phyloP scores from a whole-genome alignment of 768 basidiomycete genomes.

The Boletus huronensis region DNA sequence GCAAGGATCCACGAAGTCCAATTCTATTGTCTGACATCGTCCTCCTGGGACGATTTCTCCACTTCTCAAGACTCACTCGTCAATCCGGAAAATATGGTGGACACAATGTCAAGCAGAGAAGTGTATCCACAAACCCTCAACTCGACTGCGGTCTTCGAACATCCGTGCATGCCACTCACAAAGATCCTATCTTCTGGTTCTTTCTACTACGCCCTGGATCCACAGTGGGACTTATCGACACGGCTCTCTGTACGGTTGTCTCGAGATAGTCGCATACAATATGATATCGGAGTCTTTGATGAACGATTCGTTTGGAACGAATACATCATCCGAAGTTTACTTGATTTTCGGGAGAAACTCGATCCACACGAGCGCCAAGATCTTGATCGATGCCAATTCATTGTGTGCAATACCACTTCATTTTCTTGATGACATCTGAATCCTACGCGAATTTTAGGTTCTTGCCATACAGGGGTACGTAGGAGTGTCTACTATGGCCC shows the following conservation, averaged over 20 bases:
- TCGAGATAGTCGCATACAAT: conserved; percentile 41
- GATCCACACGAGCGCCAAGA: conserved; percentile 64
- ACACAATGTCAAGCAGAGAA: conserved; percentile 42
- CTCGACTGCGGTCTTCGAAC: conserved; percentile 62
- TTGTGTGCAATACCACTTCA: conserved; percentile 49
- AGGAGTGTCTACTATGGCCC: conserved; percentile 74
- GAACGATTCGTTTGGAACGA: conserved; percentile 95
- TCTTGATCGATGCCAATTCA: conserved; percentile 80
- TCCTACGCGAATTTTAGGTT: conserved; percentile 44
- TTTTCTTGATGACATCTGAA: conserved; percentile 7
- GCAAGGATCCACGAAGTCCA: conserved; percentile 84
- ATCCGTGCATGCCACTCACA: conserved; percentile 85
- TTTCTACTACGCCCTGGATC: conserved; percentile 87
- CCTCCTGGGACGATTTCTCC: conserved; percentile 78
- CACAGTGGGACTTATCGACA: conserved; percentile 87
- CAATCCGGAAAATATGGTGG: conserved; percentile 52
- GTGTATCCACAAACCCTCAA: conserved; percentile 42
- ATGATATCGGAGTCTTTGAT: conserved; percentile 65
- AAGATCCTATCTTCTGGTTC: conserved; percentile 90
- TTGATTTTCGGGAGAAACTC: conserved; percentile 83
- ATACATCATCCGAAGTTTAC: conserved; percentile 79
- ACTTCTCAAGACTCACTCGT: conserved; percentile 48
- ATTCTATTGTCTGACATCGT: conserved; percentile 83
- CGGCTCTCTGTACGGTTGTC: conserved; percentile 68
- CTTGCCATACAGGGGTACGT: conserved; percentile 94